A percentile compares a stretch with the other conserved stretches of the same genome.
Conservation (phyloP, 495 filamentous ascomycete genomes). For the Xylaria cubensis region DNA sequence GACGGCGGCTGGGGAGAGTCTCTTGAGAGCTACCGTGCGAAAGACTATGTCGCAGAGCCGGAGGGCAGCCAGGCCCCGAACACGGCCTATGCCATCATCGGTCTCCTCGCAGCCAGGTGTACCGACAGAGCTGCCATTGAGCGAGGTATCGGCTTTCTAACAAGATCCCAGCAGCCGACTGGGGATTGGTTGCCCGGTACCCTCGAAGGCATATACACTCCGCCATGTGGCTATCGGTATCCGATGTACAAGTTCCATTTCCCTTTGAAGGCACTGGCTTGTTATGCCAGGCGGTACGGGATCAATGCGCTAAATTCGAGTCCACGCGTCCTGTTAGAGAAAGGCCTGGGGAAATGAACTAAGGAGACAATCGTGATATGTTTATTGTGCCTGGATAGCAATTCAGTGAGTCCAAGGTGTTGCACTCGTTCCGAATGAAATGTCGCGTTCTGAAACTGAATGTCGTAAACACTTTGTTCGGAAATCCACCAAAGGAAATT, state of each 20-base stretch:
- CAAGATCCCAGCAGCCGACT: conserved; percentile 70
- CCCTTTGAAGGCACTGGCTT: conserved; percentile 55
- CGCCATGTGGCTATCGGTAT: conserved; percentile 88
- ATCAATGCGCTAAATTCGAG: background rate
- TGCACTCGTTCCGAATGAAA: too few species aligned
- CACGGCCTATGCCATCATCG: conserved; percentile 78
- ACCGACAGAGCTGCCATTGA: conserved; percentile 68
- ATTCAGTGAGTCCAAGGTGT: too few species aligned
- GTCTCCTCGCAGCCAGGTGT: conserved; percentile 72
- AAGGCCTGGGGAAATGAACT: background rate
- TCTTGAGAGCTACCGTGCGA: conserved; percentile 43
- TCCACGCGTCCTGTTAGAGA: background rate
- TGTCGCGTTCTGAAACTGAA: too few species aligned
- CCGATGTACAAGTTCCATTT: conserved; percentile 92
- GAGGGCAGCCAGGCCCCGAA: conserved; percentile 70
- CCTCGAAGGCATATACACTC: conserved; percentile 89
- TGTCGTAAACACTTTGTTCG: too few species aligned
- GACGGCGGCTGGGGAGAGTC: conserved; percentile 79
- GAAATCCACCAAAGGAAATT: too few species aligned
- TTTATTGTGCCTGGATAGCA: too few species aligned
- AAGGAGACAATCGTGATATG: too few species aligned
- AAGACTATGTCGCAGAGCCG: conserved; percentile 39
- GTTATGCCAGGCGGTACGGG: conserved; percentile 10
- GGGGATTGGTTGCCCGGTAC: conserved; percentile 84
- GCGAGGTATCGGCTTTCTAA: conserved; percentile 69